phyloP scores from a whole-genome alignment of 805 yeast species.

The Saccharomycopsis sp. region DNA sequence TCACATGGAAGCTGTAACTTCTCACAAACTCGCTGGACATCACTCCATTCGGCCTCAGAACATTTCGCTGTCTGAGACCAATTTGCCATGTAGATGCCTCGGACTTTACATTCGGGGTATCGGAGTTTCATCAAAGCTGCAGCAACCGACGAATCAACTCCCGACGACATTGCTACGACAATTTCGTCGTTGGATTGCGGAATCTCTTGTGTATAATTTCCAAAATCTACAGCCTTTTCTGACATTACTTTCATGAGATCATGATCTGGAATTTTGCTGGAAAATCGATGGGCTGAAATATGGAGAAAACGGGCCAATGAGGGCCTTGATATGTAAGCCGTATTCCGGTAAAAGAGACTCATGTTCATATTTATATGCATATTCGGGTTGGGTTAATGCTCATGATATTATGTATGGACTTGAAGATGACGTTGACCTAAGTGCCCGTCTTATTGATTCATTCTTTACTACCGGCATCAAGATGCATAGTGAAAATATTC shows the following conservation, averaged over 20 bases:
- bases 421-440: too few species aligned
- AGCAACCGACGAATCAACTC: conserved; percentile 89
- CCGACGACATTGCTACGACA: conserved; percentile 89
- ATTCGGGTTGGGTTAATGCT: not conserved
- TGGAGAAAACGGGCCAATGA: not conserved
- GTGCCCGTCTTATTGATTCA: too few species aligned
- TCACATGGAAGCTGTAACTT: conserved; percentile 62
- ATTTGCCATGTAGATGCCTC: conserved; percentile 90
- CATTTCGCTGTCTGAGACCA: conserved; percentile 71
- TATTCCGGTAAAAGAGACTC: not conserved
- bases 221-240: not conserved
- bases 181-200: conserved; percentile 55
- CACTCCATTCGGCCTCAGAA: conserved; percentile 84
- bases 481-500: too few species aligned
- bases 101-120: conserved; percentile 45
- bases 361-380: not conserved
- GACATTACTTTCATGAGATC: not conserved
- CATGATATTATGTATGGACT: not conserved
- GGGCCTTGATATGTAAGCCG: not conserved
- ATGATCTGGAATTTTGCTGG: not conserved
- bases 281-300: not conserved
- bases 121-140: conserved; percentile 61
- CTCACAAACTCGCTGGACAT: conserved; percentile 59
- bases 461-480: too few species aligned
- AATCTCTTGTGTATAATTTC: conserved; percentile 29